phyloP scores from a whole-genome alignment of 805 yeast genomes.

The Lipomyces sp. region DNA sequence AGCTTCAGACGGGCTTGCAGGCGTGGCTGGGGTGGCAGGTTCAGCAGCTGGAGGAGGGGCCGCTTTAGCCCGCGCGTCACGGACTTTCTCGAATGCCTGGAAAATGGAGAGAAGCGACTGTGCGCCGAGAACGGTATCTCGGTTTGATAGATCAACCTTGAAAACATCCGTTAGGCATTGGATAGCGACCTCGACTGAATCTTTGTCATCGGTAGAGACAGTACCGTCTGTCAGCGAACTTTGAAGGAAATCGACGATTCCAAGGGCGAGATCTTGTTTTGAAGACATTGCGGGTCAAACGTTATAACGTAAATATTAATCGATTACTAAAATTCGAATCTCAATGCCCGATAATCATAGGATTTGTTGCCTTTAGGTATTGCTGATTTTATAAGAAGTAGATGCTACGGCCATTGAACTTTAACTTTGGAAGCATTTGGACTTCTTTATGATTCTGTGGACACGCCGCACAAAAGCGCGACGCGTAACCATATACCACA shows the following conservation, averaged over 20 bases:
- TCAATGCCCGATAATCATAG: background rate
- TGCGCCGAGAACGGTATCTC: conserved; percentile 41
- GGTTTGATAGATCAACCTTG: conserved; percentile 58
- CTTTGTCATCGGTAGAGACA: conserved; percentile 77
- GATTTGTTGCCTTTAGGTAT: background rate
- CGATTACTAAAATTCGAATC: background rate
- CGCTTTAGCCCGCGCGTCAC: conserved; percentile 28
- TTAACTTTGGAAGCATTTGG: conserved; percentile 3
- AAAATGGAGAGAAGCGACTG: conserved; percentile 55
- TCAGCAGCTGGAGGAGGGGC: conserved; percentile 34
- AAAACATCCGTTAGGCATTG: conserved; percentile 84
- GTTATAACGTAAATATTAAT: background rate
- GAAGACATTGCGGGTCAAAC: conserved; percentile 13
- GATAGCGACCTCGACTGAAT: conserved; percentile 87
- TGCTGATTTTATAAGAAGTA: background rate
- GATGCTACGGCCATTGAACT: background rate
- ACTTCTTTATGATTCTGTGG: background rate
- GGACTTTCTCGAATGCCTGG: conserved; percentile 52
- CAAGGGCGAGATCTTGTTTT: conserved; percentile 54
- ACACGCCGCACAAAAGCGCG: background rate
- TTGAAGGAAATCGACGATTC: conserved; percentile 74
- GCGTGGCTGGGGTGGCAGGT: conserved; percentile 40
- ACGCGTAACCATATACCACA: background rate
- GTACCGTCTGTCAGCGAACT: conserved; percentile 62
- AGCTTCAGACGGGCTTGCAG: conserved; percentile 43